Percentiles rank a stretch among this genome's conserved stretches.
Conservation (phyloP, 2,329 filamentous ascomycete genomes). For the Drechslerella coelobrocha region DNA sequence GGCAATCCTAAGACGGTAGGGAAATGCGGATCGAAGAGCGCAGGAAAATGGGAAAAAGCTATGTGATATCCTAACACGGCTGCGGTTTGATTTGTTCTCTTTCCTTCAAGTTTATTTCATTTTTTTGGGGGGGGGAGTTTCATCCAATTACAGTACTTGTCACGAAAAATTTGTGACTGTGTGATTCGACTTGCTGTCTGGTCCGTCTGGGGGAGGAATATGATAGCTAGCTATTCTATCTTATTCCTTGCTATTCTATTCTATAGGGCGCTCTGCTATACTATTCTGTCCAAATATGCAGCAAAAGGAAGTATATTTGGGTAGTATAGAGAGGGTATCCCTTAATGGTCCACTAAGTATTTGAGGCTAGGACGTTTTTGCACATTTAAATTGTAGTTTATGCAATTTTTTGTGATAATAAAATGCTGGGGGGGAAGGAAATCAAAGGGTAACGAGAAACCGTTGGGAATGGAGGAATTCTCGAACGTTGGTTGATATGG, state of each 20-base stretch:
- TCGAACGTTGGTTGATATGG: conserved; percentile 37
- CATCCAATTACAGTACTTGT: too few relatives aligned
- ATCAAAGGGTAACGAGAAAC: conserved; percentile 13
- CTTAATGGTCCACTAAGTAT: too few relatives aligned
- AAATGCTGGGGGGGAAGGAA: conserved; percentile 11
- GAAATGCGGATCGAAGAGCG: conserved; percentile 40
- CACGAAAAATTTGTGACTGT: too few relatives aligned
- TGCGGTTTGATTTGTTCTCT: too few relatives aligned
- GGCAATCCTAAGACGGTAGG: conserved; percentile 43
- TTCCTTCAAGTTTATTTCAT: too few relatives aligned
- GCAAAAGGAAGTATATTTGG: background rate
- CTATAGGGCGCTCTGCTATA: background rate
- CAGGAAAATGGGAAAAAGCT: conserved; percentile 20
- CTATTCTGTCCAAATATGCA: background rate
- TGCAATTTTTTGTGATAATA: background rate
- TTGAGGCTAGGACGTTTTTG: background rate
- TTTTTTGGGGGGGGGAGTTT: too few relatives aligned
- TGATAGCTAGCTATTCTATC: background rate
- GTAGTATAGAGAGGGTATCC: background rate
- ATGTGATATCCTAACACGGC: too few relatives aligned
- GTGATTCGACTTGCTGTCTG: too few relatives aligned
- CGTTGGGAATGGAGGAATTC: conserved; percentile 31
- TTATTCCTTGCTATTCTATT: background rate
- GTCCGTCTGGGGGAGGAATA: too few relatives aligned
- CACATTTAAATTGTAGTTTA: background rate